Evolutionary conservation across 352 stramenopile genomes (phyloP), one percentile per base, ranked within the genome.

Genomic region (Globisporangium carolinianum): DNA sequence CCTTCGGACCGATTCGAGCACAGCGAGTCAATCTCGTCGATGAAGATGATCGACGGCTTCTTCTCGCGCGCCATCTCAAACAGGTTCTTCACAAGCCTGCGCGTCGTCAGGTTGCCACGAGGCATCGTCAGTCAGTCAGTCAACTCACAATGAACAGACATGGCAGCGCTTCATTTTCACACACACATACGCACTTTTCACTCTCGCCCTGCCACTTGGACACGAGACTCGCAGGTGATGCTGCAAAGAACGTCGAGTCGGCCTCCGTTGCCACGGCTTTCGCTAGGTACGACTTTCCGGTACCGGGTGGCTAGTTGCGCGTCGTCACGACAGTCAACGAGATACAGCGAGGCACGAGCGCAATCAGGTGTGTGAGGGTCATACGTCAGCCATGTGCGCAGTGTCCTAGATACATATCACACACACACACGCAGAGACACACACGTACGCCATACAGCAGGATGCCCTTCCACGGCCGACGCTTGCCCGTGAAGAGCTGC

Each of bases 261-360:
- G 96, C 94, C 75, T 99, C 97, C 0, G 97, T 99, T n/a, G 97
- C 97, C 1, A 99, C 97, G 2, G 97, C 97, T 58, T 98, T 98
- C 4, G 95, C 95, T 37, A 98, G 72, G 61, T 97, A 98, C 45
- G 93, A 98, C 73, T 99, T 99, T 70, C 95, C 94, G 5, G 87
- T 96, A 58, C 87, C 87, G 24, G 87, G 79, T 12, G 87, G 85
- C 85, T 94, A 18, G 43, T 36, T 32, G 37, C n/a, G 17, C 24
- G 24, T 24, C 24, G 24, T 24, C 24, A 24, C 24, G 24, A 24
- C 24, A 24, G 24, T 24, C 24, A 24, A 24, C 24, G 24, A 24
- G 24, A 24, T 24, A 18, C 14, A 39, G 4, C 0, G 4, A 38
- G 32, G 5, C 47, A 37, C 42, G 15, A 53, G 1, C 8, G 47